Evolutionary conservation across 2,329 filamentous ascomycete species (phyloP).

Genomic region (Fusarium haematococcum): DNA sequence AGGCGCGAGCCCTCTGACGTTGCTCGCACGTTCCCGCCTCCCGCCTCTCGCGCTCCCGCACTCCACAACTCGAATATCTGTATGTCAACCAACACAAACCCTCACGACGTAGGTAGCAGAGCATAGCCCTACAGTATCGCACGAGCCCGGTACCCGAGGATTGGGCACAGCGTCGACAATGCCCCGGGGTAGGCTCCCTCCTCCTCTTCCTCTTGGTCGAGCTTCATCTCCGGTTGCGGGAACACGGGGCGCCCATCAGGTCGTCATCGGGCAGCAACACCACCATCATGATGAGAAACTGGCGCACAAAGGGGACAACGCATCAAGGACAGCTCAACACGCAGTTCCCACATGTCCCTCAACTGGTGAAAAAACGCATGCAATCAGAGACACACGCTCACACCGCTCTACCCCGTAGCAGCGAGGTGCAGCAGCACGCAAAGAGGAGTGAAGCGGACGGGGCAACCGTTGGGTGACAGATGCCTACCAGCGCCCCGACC

Average conservation of each 20-base stretch:
- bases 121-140: not conserved
- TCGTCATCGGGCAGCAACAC: slow-evolving; percentile 47
- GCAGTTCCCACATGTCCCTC: slow-evolving; percentile 40
- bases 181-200: not conserved
- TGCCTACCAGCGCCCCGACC: slow-evolving; percentile 31
- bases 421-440: slow-evolving; percentile 38
- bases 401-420: slow-evolving; percentile 38
- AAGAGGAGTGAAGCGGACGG: slow-evolving; percentile 42
- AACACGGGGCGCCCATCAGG: slow-evolving; percentile 37
- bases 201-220: not conserved
- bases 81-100: slow-evolving; percentile 7
- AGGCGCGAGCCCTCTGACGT: not conserved
- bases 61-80: slow-evolving; percentile 12
- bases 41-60: not conserved
- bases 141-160: not conserved
- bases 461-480: slow-evolving; percentile 43
- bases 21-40: not conserved
- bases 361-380: slow-evolving; percentile 35
- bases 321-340: slow-evolving; percentile 45
- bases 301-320: slow-evolving; percentile 39
- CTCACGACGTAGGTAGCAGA: not conserved
- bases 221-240: slow-evolving; percentile 25
- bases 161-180: not conserved
- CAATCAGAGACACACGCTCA: slow-evolving; percentile 38
- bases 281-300: slow-evolving; percentile 36